A percentile compares a stretch with the other conserved stretches of the same genome.
Conservation (phyloP, 2,329 filamentous ascomycete genomes). For the Penicillium sp. region DNA sequence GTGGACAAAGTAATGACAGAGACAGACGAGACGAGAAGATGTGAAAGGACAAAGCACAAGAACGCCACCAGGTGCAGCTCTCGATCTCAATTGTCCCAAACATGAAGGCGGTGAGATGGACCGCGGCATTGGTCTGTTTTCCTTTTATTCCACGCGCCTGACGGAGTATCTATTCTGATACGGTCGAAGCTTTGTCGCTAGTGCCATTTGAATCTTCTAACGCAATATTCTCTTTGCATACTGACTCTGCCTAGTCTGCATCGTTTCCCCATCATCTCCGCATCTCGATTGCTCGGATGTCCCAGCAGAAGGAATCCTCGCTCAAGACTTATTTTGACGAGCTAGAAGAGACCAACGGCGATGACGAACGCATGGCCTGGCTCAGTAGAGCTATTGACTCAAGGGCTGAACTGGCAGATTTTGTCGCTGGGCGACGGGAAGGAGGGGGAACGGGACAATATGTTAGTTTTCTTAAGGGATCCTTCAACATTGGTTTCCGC, state of each 20-base stretch:
- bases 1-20: neutral
- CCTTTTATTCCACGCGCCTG: no score
- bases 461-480: slow-evolving; percentile 17
- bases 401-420: slow-evolving; percentile 14
- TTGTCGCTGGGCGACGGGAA: slow-evolving; percentile 14
- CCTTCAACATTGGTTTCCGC: slow-evolving; percentile 19
- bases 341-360: slow-evolving; percentile 14
- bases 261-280: no score
- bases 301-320: slow-evolving; percentile 12
- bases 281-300: slow-evolving; percentile 13
- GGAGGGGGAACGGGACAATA: slow-evolving; percentile 14
- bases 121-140: no score
- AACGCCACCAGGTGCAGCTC: slow-evolving; percentile 1
- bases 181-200: no score
- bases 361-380: slow-evolving; percentile 13
- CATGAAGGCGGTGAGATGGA: neutral
- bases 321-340: slow-evolving; percentile 17
- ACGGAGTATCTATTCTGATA: no score
- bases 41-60: neutral
- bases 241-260: no score
- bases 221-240: no score
- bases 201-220: no score
- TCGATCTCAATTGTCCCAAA: neutral
- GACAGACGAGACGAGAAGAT: neutral
- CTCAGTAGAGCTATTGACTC: slow-evolving; percentile 14